phyloP scores from a whole-genome alignment of 2,329 filamentous ascomycete genomes.

The Ilyonectria mors-panacis region DNA sequence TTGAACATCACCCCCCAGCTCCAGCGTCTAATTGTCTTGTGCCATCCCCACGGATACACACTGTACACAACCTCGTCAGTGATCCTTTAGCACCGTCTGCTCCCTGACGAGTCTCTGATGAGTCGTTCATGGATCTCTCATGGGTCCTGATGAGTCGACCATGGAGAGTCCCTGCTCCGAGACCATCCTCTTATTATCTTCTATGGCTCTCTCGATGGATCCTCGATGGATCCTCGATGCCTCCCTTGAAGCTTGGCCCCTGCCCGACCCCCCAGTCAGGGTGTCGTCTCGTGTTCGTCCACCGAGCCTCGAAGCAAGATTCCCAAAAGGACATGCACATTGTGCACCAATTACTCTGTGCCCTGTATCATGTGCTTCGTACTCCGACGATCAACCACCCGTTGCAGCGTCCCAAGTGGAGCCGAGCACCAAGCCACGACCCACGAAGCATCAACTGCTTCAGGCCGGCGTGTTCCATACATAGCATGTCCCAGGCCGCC shows the following conservation, averaged over 20 bases:
- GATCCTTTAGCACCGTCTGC: not conserved
- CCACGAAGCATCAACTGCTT: constrained; percentile 35
- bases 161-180: not conserved
- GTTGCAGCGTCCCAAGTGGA: constrained; percentile 14
- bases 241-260: not conserved
- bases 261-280: not conserved
- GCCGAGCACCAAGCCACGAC: not conserved
- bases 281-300: constrained; percentile 2
- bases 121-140: too few relatives aligned
- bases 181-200: not conserved
- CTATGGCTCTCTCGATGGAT: constrained; percentile 1
- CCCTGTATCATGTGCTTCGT: constrained; percentile 4
- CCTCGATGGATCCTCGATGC: not conserved
- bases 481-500: constrained; percentile 40
- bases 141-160: not conserved
- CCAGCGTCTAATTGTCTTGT: constrained; percentile 9
- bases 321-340: not conserved
- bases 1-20: constrained; percentile 16
- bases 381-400: constrained; percentile 23
- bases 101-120: not conserved
- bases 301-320: not conserved
- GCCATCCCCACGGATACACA: not conserved
- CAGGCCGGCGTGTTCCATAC: constrained; percentile 39
- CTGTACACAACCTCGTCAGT: not conserved
- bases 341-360: not conserved